Base-by-base conservation (phyloP, 441 rosid species). In the Adansonia madagascariensis region DNA sequence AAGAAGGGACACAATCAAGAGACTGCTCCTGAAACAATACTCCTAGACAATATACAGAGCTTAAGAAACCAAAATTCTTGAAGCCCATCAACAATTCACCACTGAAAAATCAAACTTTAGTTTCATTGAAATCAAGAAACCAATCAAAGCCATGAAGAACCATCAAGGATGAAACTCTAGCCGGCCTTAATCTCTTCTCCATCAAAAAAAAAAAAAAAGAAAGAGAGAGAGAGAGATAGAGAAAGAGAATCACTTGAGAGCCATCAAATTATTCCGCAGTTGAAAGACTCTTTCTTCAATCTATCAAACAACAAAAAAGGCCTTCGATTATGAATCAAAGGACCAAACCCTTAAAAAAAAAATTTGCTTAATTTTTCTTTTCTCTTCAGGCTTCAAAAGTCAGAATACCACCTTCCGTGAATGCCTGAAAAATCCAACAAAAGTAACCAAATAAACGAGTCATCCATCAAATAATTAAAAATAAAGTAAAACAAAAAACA, bases 351-450 rank as follows among this genome's bases (percentile, higher is more conserved):
- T 74, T 75, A 62, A 62, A 12, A 11, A 27, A 27, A 27, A 3
- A 4, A 10, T 53, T 53, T 44, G 0, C 4, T 1, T 27, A 27
- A 27, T 15, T 0, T 10, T 0, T 12, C 11, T 44, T 66, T 10
- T 60, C 69, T 63, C 9, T 68, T 12, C 24, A 69, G 31, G 78
- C 80, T 79, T 73, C 83, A 86, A 78, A 69, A 85, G 91, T 86
- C 85, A 84, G 86, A 73, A 83, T 60, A 66, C 80, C 88, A 83
- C 87, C 88, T 86, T 83, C 91, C 87, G 81, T 83, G 82, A 77
- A 82, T 80, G 76, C 89, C 91, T 82, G 88, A 75, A 87, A 84
- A 84, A 83, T 79, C 84, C 84, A 82, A 82, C 74, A 71, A 66
- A 72, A 66, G 76, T 1, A 73, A 73, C 82, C 75, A 80, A 78